Evolutionary conservation across 225 moss, liverwort and hornwort species (phyloP).

Genomic region (Polytrichum commune): DNA sequence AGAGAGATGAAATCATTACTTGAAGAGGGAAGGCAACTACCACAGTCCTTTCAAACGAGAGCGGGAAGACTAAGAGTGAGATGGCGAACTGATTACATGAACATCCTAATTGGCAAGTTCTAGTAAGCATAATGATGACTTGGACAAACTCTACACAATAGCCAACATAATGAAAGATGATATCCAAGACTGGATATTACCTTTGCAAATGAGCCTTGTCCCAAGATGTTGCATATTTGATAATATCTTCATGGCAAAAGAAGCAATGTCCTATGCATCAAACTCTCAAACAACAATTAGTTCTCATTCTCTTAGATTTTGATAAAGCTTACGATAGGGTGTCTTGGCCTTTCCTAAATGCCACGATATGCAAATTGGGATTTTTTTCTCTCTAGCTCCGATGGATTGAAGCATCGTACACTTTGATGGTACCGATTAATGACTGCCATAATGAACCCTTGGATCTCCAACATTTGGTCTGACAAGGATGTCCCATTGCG

Average conservation of each 20-base stretch:
- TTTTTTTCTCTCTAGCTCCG: background rate
- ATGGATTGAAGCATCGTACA: background rate
- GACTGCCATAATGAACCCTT: too few relatives aligned
- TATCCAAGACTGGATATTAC: background rate
- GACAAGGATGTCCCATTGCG: too few relatives aligned
- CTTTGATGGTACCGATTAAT: too few relatives aligned
- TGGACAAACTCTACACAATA: too few relatives aligned
- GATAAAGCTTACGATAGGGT: background rate
- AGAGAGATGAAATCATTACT: too few relatives aligned
- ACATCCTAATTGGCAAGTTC: too few relatives aligned
- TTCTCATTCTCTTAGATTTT: background rate
- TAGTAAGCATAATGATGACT: too few relatives aligned
- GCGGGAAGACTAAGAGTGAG: too few relatives aligned
- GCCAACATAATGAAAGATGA: background rate
- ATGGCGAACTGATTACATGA: too few relatives aligned
- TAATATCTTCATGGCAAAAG: background rate
- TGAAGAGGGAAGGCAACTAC: too few relatives aligned
- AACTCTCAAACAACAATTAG: background rate
- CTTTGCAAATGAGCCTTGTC: background rate
- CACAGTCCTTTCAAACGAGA: too few relatives aligned
- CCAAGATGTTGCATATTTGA: background rate
- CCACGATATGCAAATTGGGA: background rate
- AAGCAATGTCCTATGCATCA: background rate
- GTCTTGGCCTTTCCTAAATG: background rate
- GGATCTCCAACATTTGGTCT: too few relatives aligned